Base-by-base conservation (phyloP, 2,329 filamentous ascomycete genomes). In the Venturia oleaginea region DNA sequence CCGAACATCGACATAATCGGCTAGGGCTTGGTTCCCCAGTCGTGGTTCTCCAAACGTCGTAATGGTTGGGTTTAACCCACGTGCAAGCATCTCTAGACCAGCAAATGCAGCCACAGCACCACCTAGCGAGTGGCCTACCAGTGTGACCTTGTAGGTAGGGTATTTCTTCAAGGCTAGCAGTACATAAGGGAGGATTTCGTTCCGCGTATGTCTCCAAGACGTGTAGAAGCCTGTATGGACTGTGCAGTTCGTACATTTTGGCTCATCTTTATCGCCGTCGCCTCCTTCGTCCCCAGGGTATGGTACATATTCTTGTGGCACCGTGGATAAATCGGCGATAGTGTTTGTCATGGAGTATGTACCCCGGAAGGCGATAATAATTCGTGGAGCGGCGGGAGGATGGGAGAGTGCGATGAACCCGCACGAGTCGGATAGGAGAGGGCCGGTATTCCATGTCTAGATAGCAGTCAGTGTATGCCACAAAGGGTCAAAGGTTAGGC, bases 331-430 rank as follows among this genome's bases (percentile, higher is more conserved):
- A 76, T 99, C 94, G 61, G 92, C 83, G 67, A 99, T 87, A 15
- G 92, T 92, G 74, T 97, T 96, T 63, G 91, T 84, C 70, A 99
- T 83, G 68, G 92, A 96, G 76, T 97, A 97, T 17, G 94, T 97
- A 30, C 94, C 94, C 59, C 94, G 86, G 71, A 97, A 97, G 10
- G 92, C 92, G 43, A 97, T 84, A 57, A 97, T 80, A 65, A 99
- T 89, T 65, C 86, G 82, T 57, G 82, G 81, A 24, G 77, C 74
- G 4, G 77, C 79, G 2, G 83, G 83, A 3, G 77, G 69, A 72
- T 95, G 89, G 67, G 94, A 92, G n/a, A 97, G 79, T 0, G 90
- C 92, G 65, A 97, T 86, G 76, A 96, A 99, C 66, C 94, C 94
- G 75, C 92, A 97, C 69, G 90, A 95, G 75, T 97, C 94, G 67